Evolutionary conservation across 768 basidiomycete species (phyloP).

Genomic region (Paxillus ammoniavirescens): DNA sequence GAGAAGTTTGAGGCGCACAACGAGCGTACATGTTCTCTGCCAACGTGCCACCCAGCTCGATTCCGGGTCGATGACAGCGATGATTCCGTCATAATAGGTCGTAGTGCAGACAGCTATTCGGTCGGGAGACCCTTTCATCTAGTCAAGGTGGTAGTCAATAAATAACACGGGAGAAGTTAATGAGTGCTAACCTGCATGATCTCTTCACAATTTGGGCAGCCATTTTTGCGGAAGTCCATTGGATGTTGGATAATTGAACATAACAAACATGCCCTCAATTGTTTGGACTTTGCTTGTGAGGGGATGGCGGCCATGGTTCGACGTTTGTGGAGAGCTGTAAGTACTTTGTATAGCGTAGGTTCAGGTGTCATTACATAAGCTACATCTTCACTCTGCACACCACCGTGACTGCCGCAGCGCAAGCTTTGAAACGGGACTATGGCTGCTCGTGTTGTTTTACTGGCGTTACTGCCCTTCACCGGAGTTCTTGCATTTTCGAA

Average conservation of each 20-base stretch:
- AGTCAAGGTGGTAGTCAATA: conserved; percentile 1
- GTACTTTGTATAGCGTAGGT: not conserved
- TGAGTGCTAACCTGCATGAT: conserved; percentile 71
- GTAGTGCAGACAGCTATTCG: conserved; percentile 86
- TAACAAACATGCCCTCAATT: conserved; percentile 86
- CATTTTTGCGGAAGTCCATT: conserved; percentile 76
- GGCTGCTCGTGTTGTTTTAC: conserved; percentile 41
- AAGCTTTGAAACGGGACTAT: conserved; percentile 30
- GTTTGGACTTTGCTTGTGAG: conserved; percentile 60
- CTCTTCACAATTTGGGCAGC: conserved; percentile 98
- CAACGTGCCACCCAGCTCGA: conserved; percentile 95
- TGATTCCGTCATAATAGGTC: conserved; percentile 88
- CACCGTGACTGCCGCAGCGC: not conserved
- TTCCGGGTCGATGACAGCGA: conserved; percentile 83
- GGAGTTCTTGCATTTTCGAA: conserved; percentile 54
- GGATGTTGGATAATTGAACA: conserved; percentile 90
- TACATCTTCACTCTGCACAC: not conserved
- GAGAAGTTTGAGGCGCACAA: not conserved
- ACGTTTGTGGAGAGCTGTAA: not conserved
- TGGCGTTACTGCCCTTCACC: conserved; percentile 43
- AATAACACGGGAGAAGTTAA: not conserved
- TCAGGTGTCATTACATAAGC: conserved; percentile 18
- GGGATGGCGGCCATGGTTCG: conserved; percentile 48
- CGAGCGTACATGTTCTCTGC: conserved; percentile 83
- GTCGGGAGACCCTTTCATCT: conserved; percentile 90